Conservation (phyloP, 768 basidiomycete species). For the Leccinum uliginosum region DNA sequence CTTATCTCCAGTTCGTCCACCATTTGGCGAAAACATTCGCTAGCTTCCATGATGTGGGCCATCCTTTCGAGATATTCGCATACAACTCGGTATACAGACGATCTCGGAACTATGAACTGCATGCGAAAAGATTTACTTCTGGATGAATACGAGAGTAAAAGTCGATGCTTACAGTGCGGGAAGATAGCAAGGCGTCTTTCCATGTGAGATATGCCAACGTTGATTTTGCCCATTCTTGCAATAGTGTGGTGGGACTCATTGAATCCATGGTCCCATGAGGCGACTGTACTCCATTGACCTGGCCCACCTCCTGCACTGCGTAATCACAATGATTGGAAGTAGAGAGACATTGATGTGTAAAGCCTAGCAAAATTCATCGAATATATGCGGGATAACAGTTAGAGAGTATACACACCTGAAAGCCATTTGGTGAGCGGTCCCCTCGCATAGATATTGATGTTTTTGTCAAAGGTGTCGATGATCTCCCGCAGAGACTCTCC, state of each 20-base stretch:
- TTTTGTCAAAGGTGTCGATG: background rate
- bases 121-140: background rate
- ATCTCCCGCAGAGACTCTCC: background rate
- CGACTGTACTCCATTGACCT: too few species aligned
- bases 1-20: background rate
- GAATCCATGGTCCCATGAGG: background rate
- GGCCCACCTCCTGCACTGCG: too few species aligned
- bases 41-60: background rate
- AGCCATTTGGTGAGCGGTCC: background rate
- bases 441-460: background rate
- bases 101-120: background rate
- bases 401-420: background rate
- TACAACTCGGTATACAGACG: background rate
- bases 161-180: background rate
- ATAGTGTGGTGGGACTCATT: too few species aligned
- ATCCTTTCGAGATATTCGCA: background rate
- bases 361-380: background rate
- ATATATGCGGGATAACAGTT: background rate
- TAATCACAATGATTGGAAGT: background rate
- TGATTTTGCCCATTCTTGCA: background rate
- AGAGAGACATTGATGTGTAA: background rate
- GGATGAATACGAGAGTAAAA: background rate
- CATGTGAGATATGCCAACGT: background rate
- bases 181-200: background rate
- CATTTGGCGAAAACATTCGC: background rate